phyloP scores from a whole-genome alignment of 1,284 basidiomycete genomes.

The Mycosarcoma mackinlayi region DNA sequence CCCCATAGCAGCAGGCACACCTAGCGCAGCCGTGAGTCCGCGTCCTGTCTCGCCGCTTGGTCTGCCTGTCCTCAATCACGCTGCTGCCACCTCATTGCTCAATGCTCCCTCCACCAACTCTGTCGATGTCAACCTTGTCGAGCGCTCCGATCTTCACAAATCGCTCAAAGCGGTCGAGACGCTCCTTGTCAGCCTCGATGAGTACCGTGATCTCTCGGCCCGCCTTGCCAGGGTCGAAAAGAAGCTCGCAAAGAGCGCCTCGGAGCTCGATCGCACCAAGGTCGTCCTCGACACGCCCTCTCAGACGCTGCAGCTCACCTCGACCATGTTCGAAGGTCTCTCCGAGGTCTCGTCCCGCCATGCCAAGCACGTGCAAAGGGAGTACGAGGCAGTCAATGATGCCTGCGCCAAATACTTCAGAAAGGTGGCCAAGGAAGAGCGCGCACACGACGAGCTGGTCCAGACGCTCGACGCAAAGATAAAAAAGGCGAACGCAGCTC shows the following conservation, averaged over 20 bases:
- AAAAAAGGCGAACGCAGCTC: conserved; percentile 63
- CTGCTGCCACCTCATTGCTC: conserved; percentile 10
- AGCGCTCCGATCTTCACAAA: conserved; percentile 64
- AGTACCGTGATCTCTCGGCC: conserved; percentile 60
- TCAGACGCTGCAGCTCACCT: conserved; percentile 50
- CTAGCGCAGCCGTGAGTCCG: conserved; percentile 4
- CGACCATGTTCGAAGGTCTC: conserved; percentile 58
- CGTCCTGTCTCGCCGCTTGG: conserved; percentile 20
- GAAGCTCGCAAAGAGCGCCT: conserved; percentile 57
- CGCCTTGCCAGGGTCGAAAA: conserved; percentile 63
- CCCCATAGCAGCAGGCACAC: conserved; percentile 12
- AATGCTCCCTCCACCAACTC: background rate
- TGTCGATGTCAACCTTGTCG: conserved; percentile 32
- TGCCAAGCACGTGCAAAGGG: conserved; percentile 60
- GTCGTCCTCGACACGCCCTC: conserved; percentile 54
- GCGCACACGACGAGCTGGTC: conserved; percentile 61
- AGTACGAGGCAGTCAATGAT: conserved; percentile 67
- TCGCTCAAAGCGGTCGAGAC: conserved; percentile 60
- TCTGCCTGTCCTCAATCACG: conserved; percentile 3
- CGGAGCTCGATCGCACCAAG: conserved; percentile 60
- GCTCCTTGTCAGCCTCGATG: conserved; percentile 64
- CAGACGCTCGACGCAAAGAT: conserved; percentile 62
- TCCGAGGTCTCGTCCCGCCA: conserved; percentile 58
- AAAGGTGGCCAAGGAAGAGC: conserved; percentile 66
- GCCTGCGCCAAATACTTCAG: conserved; percentile 65